Conservation (phyloP, 192 early-diverging fungal species). For the Linnemannia elongata region DNA sequence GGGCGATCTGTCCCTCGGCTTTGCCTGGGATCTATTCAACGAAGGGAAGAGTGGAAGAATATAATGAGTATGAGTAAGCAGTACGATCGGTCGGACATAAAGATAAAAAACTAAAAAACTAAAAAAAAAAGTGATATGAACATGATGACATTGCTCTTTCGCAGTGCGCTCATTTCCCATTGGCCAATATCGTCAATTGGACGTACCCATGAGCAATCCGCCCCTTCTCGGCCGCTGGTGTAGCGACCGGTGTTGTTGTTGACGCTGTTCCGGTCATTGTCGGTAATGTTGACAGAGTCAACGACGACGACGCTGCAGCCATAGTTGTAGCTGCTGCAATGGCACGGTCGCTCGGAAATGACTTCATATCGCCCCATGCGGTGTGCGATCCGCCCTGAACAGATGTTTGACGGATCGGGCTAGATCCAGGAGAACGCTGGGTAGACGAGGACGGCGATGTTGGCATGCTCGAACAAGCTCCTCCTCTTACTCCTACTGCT, state of each 20-base stretch:
- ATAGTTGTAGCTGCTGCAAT: neutral
- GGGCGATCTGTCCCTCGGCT: slow-evolving; percentile 17
- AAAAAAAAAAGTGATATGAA: slow-evolving; percentile 12
- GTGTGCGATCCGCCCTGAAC: neutral
- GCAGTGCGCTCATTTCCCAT: neutral
- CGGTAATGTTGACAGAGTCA: neutral
- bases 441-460: neutral
- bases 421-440: neutral
- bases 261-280: neutral
- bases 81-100: neutral
- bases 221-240: neutral
- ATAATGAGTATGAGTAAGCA: neutral
- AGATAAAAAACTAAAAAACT: neutral
- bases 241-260: neutral
- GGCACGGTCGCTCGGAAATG: slow-evolving; percentile 2
- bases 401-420: neutral
- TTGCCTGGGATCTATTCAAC: neutral
- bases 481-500: neutral
- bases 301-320: too few relatives aligned
- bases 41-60: neutral
- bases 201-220: neutral
- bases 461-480: neutral
- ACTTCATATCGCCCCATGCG: neutral
- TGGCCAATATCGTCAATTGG: neutral
- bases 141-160: slow-evolving; percentile 9